Percentiles rank a stretch among this genome's conserved stretches.
phyloP scores from a whole-genome alignment of 495 filamentous ascomycete genomes.

The Articulospora tetracladia region DNA sequence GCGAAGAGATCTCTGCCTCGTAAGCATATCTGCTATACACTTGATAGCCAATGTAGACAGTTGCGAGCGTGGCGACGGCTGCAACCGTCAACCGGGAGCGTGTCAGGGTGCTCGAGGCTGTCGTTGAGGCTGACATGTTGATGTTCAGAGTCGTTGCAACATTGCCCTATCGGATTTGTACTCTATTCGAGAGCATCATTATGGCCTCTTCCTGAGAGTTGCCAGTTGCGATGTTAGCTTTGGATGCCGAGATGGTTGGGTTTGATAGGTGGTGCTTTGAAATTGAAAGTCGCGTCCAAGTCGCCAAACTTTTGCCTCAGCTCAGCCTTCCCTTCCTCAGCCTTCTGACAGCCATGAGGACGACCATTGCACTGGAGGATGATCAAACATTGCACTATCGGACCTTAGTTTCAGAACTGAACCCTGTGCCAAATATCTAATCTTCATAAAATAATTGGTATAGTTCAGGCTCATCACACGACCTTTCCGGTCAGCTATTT shows the following conservation, averaged over 20 bases:
- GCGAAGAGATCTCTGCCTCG: constrained; percentile 1
- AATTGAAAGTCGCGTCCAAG: background rate
- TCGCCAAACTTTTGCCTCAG: background rate
- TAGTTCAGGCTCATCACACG: no score
- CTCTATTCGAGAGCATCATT: no score
- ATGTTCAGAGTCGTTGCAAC: background rate
- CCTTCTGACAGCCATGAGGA: background rate
- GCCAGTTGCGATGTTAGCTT: no score
- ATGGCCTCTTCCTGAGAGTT: no score
- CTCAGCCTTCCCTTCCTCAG: background rate
- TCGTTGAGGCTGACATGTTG: constrained; percentile 27
- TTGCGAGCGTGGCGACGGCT: constrained; percentile 10
- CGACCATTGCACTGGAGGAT: no score
- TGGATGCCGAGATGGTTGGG: background rate
- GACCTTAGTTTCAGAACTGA: no score
- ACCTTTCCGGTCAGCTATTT: no score
- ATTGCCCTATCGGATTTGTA: no score
- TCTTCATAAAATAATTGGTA: no score
- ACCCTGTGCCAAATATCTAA: no score
- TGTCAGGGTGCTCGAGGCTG: constrained; percentile 27
- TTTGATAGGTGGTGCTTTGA: background rate
- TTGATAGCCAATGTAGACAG: constrained; percentile 14
- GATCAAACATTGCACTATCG: no score
- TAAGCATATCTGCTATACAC: constrained; percentile 4
- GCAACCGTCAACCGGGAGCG: constrained; percentile 18